Evolutionary conservation across 163 green algal species (phyloP), one percentile per base, ranked within the genome.

Genomic region (Coccomyxa subellipsoidea): DNA sequence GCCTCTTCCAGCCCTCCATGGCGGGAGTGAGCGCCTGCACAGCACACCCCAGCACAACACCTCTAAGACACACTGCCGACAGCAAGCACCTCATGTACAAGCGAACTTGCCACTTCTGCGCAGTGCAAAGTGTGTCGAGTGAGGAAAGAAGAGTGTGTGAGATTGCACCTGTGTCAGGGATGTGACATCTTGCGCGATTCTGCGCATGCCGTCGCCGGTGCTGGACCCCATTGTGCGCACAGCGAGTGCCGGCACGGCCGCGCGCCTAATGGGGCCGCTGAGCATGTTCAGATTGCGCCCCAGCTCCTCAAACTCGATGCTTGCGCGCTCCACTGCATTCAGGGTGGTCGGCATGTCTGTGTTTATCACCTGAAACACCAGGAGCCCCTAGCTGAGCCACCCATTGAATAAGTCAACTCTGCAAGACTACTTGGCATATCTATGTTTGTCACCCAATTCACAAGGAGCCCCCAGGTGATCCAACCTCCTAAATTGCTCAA

Each of bases 1-100:
- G 81, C 76, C 72, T 82, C 36, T 76, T 66, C 81, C 81, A 85
- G 36, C 77, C 75, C n/a, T 82, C 81, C 81, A 85, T 85, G 4
- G 81, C 81, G 15, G 81, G 81, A 34, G 47, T 85, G 7, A 85
- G 29, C 2, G 81, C 81, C 81, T 85, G 81, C 59, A 75, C 9
- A 71, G 18, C 2, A 79, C 47, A 40, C 59, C 27, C 54, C 38
- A 36, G 37, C 12, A 53, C 36, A 72, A 15, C 32, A 25, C 40
- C 40, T 15, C 54, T 36, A 12, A 15, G 1, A 76, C 10, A 76
- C 69, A 76, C 7, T 18, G 15, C 23, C 31, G 9, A 36, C 7
- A 76, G n/a, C 69, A 76, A 15, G 15, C 69, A 76, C 12, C 69
- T 36, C 4, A 36, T 7, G 6, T 36, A 34, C 69, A 2, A 1